These are phyloP conservation scores for Chlorella sp. DNA, from an alignment of 139 green algal species.

Conservation along the genomic window DNA sequence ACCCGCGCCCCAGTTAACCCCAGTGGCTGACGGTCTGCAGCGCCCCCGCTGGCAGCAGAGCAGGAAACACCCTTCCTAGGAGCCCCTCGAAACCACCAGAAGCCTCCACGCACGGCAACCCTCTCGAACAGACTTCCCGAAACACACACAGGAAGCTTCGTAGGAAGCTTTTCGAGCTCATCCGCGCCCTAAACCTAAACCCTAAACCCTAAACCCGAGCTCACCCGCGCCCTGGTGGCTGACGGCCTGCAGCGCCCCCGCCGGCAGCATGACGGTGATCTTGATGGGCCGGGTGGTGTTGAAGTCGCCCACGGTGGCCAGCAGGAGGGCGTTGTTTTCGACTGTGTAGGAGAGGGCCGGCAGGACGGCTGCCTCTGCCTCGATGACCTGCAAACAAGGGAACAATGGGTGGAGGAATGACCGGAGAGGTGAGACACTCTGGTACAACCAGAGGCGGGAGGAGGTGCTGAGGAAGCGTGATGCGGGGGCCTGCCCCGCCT, in stretches of 20 bases:
- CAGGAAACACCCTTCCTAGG: no score
- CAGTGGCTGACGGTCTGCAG: no score
- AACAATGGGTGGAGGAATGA: background rate
- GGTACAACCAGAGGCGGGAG: no score
- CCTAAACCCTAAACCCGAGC: background rate
- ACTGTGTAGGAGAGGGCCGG: slow-evolving; percentile 7
- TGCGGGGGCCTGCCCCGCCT: background rate
- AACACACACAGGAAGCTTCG: background rate
- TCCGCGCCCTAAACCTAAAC: background rate
- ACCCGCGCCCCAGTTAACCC: no score
- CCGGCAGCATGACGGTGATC: slow-evolving; percentile 30
- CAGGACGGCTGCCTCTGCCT: background rate
- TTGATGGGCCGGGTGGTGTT: slow-evolving; percentile 33
- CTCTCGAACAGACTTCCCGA: no score
- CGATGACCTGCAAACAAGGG: background rate
- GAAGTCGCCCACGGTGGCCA: slow-evolving; percentile 8
- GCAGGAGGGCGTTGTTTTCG: background rate
- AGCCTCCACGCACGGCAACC: no score
- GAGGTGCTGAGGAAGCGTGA: background rate
- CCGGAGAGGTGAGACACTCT: no score
- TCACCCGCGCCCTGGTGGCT: slow-evolving; percentile 35
- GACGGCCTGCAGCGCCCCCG: slow-evolving; percentile 14
- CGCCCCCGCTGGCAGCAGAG: no score
- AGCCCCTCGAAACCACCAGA: no score
- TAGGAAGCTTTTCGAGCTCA: background rate